Base-by-base conservation (phyloP, 345 rosid genomes). In the Garcia nutans region DNA sequence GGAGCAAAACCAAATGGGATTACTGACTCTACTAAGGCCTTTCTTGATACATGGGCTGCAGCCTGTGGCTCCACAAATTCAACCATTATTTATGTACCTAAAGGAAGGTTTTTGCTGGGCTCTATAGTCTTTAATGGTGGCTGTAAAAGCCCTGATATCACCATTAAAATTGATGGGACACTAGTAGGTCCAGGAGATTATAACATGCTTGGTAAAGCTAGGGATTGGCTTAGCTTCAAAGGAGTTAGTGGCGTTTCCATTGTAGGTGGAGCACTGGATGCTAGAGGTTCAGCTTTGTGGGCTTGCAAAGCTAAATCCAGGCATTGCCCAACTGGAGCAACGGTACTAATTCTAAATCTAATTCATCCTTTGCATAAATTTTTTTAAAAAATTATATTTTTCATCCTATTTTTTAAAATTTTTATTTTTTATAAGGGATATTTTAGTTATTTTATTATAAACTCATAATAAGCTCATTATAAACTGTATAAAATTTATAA, bases 251-350 rank as follows among this genome's bases (percentile, higher is more conserved):
- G 61, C 24, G 64, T 65, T 24, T 74, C 77, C 12, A 74, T 74
- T 74, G n/a, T 64, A 20, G 77, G 71, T 1, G 71, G 71, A 17
- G 61, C 69, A 28, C 70, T 74, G 24, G 71, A 74, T 37, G 77
- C 77, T 8, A 65, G 55, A 23, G 77, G 77, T n/a, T 64, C 71
- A 8, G 1, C 52, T 23, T 55, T 74, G 41, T 65, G 77, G 77
- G 50, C 41, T 64, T 74, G 71, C 70, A 74, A 74, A 41, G 62
- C 52, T 16, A 22, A 15, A 54, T 8, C 54, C 60, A n/a, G 8
- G 11, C 37, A 41, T 15, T 74, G 77, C 37, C 77, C 77, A 15
- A 8, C 17, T 23, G 77, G 77, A 3, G 70, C 64, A 55, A 65
- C 77, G 71, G 71, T 55, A 65, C 16, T 52, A 6, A 1, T 11